These are phyloP conservation scores for Escovopsis sp. DNA, from an alignment of 2,329 filamentous ascomycete genomes.

Conservation along the genomic window DNA sequence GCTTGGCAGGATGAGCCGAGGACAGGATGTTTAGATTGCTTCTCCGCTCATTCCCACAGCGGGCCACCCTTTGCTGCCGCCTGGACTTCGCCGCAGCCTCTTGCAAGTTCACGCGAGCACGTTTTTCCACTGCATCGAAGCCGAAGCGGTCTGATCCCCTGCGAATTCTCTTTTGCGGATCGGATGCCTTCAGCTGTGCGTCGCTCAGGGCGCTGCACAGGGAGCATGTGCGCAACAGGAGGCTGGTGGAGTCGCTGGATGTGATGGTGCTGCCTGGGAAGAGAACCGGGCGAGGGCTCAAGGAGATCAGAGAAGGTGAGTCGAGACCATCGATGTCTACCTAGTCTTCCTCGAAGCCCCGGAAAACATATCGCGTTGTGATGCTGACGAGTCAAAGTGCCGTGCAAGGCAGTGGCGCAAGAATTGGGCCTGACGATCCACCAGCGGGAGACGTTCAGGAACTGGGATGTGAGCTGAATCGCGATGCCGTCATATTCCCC, in stretches of 20 bases:
- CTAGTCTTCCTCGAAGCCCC: too few species aligned
- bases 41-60: conserved; percentile 6
- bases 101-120: neutral
- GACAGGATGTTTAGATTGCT: too few species aligned
- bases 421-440: conserved; percentile 53
- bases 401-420: conserved; percentile 52
- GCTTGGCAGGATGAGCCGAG: too few species aligned
- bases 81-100: too few species aligned
- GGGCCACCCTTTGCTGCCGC: too few species aligned
- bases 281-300: conserved; percentile 59
- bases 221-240: conserved; percentile 37
- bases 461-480: conserved; percentile 50
- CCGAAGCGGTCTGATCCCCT: conserved; percentile 40
- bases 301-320: conserved; percentile 49
- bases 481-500: neutral
- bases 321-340: neutral
- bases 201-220: conserved; percentile 55
- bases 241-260: conserved; percentile 60
- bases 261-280: conserved; percentile 75
- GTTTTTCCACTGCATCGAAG: conserved; percentile 8
- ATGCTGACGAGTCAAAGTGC: conserved; percentile 36
- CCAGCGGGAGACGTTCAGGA: conserved; percentile 66
- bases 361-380: neutral
- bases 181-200: conserved; percentile 75
- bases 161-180: conserved; percentile 84